phyloP scores from a whole-genome alignment of 352 stramenopile genomes.

The Pythium aristosporum region DNA sequence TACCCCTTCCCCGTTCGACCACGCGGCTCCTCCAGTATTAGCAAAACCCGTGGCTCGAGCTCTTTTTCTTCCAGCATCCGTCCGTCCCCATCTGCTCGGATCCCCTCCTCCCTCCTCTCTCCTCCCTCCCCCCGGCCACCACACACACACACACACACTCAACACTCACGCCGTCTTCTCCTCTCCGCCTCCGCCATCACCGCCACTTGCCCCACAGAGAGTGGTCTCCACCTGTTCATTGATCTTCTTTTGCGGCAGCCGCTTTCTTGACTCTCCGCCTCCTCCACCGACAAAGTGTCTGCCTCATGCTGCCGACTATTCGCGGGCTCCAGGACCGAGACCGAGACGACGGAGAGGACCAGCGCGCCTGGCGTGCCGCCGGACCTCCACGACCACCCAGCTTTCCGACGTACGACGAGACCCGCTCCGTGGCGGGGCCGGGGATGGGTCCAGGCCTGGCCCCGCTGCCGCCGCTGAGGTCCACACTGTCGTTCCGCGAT shows the following conservation, averaged over 20 bases:
- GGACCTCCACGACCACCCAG: background rate
- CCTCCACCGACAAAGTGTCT: no score
- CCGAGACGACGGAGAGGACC: background rate
- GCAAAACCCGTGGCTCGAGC: background rate
- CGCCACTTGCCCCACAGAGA: background rate
- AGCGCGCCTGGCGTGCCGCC: conserved; percentile 2
- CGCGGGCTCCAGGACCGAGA: background rate
- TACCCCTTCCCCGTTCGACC: conserved; percentile 7
- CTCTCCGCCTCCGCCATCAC: no score
- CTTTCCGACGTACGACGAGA: background rate
- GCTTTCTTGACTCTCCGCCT: background rate
- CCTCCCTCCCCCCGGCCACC: no score
- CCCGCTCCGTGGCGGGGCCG: background rate
- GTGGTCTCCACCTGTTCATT: background rate
- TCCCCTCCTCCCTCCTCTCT: no score
- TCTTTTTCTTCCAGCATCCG: background rate
- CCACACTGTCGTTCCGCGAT: conserved; percentile 16
- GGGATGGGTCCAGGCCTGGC: background rate
- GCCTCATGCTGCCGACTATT: conserved; percentile 6
- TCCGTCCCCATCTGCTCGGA: background rate
- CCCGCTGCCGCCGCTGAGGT: conserved; percentile 18
- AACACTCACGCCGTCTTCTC: no score
- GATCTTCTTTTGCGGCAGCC: background rate
- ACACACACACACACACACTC: no score
- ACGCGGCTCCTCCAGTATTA: background rate